Conservation (phyloP, 2,329 filamentous ascomycete genomes). For the Zopfia rhizophila region DNA sequence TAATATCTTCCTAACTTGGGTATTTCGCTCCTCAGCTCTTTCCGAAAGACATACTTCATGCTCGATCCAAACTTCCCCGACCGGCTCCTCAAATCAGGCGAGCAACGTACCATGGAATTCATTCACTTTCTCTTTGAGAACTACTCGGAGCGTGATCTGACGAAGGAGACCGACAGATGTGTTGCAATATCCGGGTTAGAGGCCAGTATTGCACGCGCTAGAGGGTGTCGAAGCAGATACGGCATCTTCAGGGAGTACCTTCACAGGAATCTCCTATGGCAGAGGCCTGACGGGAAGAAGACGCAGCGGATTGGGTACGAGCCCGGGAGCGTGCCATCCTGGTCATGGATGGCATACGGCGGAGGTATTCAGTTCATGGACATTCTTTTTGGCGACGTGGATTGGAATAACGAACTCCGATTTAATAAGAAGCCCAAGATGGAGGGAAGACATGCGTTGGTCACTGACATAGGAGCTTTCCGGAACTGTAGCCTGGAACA, state of each 20-base stretch:
- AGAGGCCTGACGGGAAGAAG: neutral
- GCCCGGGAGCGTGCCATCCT: neutral
- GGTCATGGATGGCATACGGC: constrained; percentile 7
- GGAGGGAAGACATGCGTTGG: constrained; percentile 7
- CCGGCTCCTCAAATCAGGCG: too few relatives aligned
- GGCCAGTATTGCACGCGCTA: constrained; percentile 1
- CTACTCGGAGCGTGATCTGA: constrained; percentile 8
- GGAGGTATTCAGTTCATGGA: constrained; percentile 9
- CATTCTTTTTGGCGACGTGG: constrained; percentile 4
- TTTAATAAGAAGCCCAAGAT: constrained; percentile 24
- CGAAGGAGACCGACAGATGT: constrained; percentile 2
- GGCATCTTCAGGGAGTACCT: constrained; percentile 10
- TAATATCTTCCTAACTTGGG: too few relatives aligned
- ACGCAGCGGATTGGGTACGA: constrained; percentile 1
- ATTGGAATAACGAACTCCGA: constrained; percentile 7
- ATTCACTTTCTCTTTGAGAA: constrained; percentile 5
- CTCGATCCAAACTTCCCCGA: too few relatives aligned
- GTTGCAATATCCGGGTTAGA: constrained; percentile 13
- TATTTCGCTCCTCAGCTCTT: too few relatives aligned
- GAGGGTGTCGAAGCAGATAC: neutral
- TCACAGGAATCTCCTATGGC: constrained; percentile 8
- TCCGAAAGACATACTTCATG: too few relatives aligned
- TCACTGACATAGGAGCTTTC: constrained; percentile 9
- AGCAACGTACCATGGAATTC: too few relatives aligned
- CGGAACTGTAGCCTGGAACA: constrained; percentile 1